Percentiles rank a stretch among this genome's conserved stretches.
These are phyloP conservation scores for Vaccinium myrtillus DNA, from an alignment of 148 eudicot genomes.

Conservation along the genomic window DNA sequence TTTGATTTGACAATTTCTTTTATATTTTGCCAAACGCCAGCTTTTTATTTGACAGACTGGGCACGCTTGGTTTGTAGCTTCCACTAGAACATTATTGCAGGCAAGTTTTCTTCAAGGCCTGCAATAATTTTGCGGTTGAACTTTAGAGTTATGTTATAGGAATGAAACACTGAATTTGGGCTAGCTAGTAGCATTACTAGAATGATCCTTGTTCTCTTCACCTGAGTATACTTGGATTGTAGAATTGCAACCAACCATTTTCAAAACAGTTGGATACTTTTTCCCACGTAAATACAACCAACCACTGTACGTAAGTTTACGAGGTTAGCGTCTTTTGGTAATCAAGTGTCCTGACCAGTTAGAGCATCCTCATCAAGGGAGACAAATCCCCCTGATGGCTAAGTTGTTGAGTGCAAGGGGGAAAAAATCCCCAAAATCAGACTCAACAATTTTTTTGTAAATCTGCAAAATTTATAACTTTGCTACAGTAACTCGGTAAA, in stretches of 20 bases:
- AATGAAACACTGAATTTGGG: not conserved
- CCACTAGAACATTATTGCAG: not conserved
- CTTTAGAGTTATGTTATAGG: not conserved
- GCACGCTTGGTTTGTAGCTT: slow-evolving; percentile 2
- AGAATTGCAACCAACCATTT: not conserved
- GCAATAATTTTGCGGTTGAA: not conserved
- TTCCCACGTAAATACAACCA: not conserved
- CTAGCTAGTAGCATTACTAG: not conserved
- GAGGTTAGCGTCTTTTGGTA: no score
- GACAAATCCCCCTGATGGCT: no score
- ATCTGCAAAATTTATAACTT: no score
- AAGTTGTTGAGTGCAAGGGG: no score
- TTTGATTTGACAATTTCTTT: not conserved
- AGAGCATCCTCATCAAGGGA: no score
- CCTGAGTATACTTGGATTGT: not conserved
- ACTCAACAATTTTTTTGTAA: no score
- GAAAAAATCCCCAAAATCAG: no score
- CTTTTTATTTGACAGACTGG: not conserved
- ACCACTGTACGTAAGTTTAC: no score
- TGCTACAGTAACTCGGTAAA: no score
- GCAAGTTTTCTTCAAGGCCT: not conserved
- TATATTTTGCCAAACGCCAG: not conserved
- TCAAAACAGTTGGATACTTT: not conserved
- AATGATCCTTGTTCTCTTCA: not conserved
- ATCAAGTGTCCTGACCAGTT: no score